Conservation (phyloP, 192 early-diverging fungal species). For the Gorgonomyces haynaldii region DNA sequence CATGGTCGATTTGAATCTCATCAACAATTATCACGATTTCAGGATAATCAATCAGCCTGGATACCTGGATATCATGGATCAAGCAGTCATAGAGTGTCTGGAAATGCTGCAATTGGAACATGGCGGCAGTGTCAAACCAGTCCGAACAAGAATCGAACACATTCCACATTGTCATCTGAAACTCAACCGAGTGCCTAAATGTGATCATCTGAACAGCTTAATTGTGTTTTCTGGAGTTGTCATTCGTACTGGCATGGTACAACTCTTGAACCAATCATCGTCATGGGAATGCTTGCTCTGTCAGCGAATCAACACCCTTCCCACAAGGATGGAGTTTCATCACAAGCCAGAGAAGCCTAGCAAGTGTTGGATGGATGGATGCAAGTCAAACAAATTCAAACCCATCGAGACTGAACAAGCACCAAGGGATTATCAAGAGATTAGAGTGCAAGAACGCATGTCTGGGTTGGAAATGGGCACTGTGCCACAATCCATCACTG, state of each 20-base stretch:
- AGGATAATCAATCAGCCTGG: too few relatives aligned
- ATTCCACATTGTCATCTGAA: neutral
- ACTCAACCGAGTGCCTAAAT: conserved; percentile 1
- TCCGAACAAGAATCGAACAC: neutral
- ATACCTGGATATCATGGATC: too few relatives aligned
- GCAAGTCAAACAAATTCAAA: neutral
- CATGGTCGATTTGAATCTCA: too few relatives aligned
- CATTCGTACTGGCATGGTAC: neutral
- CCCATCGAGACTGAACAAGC: neutral
- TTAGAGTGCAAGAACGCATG: neutral
- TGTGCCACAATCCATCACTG: neutral
- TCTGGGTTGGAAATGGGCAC: conserved; percentile 1
- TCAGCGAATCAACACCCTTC: neutral
- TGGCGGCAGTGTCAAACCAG: neutral
- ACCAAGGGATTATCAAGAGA: conserved; percentile 1
- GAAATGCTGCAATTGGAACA: too few relatives aligned
- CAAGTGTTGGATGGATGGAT: too few relatives aligned
- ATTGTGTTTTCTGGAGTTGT: neutral
- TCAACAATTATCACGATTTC: too few relatives aligned
- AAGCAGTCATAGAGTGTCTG: too few relatives aligned
- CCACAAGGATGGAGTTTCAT: neutral
- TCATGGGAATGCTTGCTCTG: neutral
- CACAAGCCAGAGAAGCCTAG: neutral
- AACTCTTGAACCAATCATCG: neutral
- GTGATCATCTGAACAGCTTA: neutral